Percentiles rank a stretch among this genome's conserved stretches.
Evolutionary conservation across 495 filamentous ascomycete species (phyloP).

Genomic region (Penicillium canescens): DNA sequence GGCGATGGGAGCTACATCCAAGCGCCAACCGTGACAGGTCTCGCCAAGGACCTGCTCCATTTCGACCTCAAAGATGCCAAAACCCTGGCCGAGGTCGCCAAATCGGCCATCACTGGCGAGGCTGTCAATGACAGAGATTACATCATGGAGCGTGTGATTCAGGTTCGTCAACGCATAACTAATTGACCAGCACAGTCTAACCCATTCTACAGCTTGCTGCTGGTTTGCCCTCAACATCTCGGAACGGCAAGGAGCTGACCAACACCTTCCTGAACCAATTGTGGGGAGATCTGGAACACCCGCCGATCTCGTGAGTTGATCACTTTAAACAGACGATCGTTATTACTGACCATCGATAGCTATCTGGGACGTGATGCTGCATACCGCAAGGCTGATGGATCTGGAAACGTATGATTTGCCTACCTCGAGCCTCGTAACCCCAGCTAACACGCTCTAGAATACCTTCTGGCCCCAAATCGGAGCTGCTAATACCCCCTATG

Average conservation of each 20-base stretch:
- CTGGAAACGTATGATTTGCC: constrained; percentile 53
- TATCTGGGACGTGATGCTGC: constrained; percentile 53
- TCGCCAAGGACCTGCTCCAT: constrained; percentile 40
- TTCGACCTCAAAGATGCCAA: constrained; percentile 42
- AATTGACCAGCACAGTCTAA: not conserved
- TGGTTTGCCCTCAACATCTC: constrained; percentile 54
- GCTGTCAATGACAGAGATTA: constrained; percentile 82
- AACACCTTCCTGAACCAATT: constrained; percentile 60
- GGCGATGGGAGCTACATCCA: constrained; percentile 59
- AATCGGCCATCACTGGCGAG: constrained; percentile 74
- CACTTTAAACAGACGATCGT: not conserved
- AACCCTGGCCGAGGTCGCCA: constrained; percentile 48
- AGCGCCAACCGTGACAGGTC: constrained; percentile 29
- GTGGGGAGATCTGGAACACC: constrained; percentile 71
- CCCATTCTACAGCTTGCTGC: constrained; percentile 33
- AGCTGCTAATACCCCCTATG: constrained; percentile 64
- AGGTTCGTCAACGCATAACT: constrained; percentile 24
- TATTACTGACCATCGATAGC: constrained; percentile 33
- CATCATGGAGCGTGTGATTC: constrained; percentile 56
- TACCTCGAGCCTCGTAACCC: not conserved
- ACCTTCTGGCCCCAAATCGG: constrained; percentile 65
- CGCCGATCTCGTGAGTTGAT: constrained; percentile 57
- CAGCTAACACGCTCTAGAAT: constrained; percentile 38
- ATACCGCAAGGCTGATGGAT: constrained; percentile 71
- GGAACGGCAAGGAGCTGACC: constrained; percentile 53